phyloP scores from a whole-genome alignment of 73 alveolate species.

The Paramecium caudatum region DNA sequence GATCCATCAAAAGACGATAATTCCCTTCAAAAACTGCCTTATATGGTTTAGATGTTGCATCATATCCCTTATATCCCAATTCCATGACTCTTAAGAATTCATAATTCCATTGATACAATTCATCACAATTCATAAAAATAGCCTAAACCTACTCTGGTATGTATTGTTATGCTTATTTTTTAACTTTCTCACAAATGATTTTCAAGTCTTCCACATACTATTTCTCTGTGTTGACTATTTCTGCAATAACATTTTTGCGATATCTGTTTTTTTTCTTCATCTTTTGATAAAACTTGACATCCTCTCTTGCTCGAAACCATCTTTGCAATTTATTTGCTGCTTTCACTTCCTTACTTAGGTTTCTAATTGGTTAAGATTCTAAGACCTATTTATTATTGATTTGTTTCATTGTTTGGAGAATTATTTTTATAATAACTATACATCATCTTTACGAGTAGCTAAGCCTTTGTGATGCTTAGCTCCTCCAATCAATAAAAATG shows the following conservation, averaged over 20 bases:
- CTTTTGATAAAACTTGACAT: constrained; percentile 23
- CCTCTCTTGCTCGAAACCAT: not conserved
- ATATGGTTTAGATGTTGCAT: constrained; percentile 20
- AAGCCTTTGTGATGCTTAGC: not conserved
- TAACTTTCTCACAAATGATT: constrained; percentile 19
- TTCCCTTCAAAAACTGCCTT: not conserved
- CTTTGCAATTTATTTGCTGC: not conserved
- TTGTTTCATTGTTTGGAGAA: not conserved
- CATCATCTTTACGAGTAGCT: constrained; percentile 5
- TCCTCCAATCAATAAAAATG: not conserved
- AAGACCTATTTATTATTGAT: too few species aligned
- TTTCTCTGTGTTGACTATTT: constrained; percentile 51
- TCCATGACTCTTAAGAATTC: not conserved
- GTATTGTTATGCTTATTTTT: too few species aligned
- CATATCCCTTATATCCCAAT: constrained; percentile 25
- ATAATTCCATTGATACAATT: not conserved
- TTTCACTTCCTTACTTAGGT: not conserved
- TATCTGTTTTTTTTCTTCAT: constrained; percentile 52
- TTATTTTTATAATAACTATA: not conserved
- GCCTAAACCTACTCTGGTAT: constrained; percentile 29
- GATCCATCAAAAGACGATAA: not conserved
- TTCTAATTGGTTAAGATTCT: not conserved
- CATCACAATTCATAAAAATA: constrained; percentile 12
- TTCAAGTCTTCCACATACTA: not conserved
- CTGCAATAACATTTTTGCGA: constrained; percentile 53